Conservation (phyloP, 306 rosid species). For the Morella rubra region DNA sequence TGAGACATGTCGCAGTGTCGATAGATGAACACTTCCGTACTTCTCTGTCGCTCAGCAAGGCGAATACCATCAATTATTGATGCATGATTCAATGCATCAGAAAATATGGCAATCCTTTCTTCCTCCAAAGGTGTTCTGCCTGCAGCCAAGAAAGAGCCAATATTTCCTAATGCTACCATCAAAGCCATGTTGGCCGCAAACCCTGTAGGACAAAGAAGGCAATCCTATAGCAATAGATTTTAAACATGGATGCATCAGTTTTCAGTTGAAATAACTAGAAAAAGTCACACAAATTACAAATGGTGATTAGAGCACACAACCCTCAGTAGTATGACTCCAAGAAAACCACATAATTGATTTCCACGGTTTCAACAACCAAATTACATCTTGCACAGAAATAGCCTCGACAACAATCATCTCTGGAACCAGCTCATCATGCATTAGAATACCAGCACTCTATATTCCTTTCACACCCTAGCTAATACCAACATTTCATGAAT, state of each 20-base stretch:
- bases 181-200: constrained; percentile 98
- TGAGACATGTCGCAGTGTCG: constrained; percentile 92
- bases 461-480: not conserved
- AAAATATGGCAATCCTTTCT: constrained; percentile 77
- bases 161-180: constrained; percentile 83
- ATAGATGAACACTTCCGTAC: constrained; percentile 69
- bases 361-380: not conserved
- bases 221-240: constrained; percentile 75
- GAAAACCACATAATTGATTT: not conserved
- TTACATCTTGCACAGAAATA: not conserved
- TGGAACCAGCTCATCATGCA: constrained; percentile 6
- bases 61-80: constrained; percentile 94
- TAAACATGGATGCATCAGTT: constrained; percentile 48
- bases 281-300: not conserved
- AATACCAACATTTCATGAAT: not conserved
- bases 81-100: constrained; percentile 85
- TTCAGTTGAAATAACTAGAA: constrained; percentile 15
- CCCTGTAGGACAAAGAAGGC: constrained; percentile 99
- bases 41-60: constrained; percentile 75
- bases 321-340: not conserved
- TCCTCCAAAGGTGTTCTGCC: constrained; percentile 51
- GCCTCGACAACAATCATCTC: not conserved
- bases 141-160: constrained; percentile 68
- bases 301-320: constrained; percentile 4
- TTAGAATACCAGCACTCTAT: not conserved